Evolutionary conservation across 2,329 filamentous ascomycete genomes (phyloP), one percentile per base, ranked within the genome.

Genomic region (Alternaria ventricosa): DNA sequence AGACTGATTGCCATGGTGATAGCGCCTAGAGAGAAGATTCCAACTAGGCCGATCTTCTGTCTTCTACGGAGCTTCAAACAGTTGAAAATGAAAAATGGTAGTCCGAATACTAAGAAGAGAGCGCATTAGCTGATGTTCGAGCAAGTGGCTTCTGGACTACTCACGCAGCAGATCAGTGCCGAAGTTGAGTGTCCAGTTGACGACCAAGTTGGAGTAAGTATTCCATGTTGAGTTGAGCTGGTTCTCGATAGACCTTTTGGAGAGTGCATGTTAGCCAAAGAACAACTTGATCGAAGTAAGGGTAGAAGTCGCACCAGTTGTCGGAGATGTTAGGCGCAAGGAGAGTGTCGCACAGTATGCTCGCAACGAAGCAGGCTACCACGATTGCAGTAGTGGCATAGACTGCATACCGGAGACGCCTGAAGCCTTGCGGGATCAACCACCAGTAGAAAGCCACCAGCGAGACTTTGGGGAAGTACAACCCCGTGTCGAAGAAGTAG

Each of bases 361-460:
- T 68, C 15, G 69, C 69, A 3, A 71, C 9, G 11, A 65, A 69
- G 11, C 58, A 54, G 47, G 58, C 56, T 4, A 49, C 47, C 7
- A 71, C 53, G 25, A 43, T 65, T 9, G 36, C 62, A 7, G 64
- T 59, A 13, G 60, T 49, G 5, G 62, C 44, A 28, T 70, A 71
- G 11, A 72, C 44, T 28, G 65, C 60, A 15, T 71, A 20, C 10
- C 69, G 65, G n/a, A 73, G 65, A 28, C 66, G 64, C 30, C 59
- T 55, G 23, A 73, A 71, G 1, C 69, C 65, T 18, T 33, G 25
- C 33, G 70, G 71, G n/a, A 73, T 68, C 36, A 73, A 49, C 71
- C 71, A 73, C 70, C 69, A 71, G 55, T 69, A 73, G 51, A 73
- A 73, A 1, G 71, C 62, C 6, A 71, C 58, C 4, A 73, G 51